Base-by-base conservation (phyloP, 2,329 filamentous ascomycete species). In the Colletotrichum salicis region DNA sequence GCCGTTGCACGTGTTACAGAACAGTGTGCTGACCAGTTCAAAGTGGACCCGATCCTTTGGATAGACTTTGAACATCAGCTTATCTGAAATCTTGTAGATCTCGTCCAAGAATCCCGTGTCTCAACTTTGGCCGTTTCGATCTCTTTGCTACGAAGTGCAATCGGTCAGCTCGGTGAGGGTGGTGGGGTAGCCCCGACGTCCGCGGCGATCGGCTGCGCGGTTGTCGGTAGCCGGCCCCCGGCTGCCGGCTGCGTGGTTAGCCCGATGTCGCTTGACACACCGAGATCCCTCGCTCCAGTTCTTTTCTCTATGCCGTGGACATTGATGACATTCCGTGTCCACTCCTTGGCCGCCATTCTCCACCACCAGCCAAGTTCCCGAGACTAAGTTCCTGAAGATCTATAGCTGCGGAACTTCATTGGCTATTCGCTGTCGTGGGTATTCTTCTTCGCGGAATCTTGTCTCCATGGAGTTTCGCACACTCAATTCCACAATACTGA, bases 231-330 rank as follows among this genome's bases (percentile, higher is more conserved):
- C 33, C 69, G 69, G 59, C 11, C 55, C 59, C 65, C 69, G 69
- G 55, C 15, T 64, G 65, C 65, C 69, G 69, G 59, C 24, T 64
- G 70, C 55, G 70, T 65, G 70, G 65, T 59, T 51, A 31, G 65
- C 70, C 70, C 65, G 70, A 71, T 69, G 67, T 69, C 70, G 70
- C 70, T 56, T 27, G 55, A 35, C 55, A 59, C 70, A 64, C 70
- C 70, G 70, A 71, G 59, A 71, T 67, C 70, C 70, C 61, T 55
- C n/a, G 57, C 64, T 37, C 69, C 64, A 63, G 58, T 68, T 68
- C 67, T 63, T 37, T 64, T 19, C 54, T 62, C 64, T 67, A n/a
- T 48, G 19, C 41, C 41, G 19, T 48, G 51, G 57, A 33, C 65
- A 60, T 64, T 60, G 65, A 71, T 71, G 70, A 71, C 70, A 71